Evolutionary conservation across 2,329 filamentous ascomycete species (phyloP), one percentile per base, ranked within the genome.

Genomic region (Didymella keratinophila): DNA sequence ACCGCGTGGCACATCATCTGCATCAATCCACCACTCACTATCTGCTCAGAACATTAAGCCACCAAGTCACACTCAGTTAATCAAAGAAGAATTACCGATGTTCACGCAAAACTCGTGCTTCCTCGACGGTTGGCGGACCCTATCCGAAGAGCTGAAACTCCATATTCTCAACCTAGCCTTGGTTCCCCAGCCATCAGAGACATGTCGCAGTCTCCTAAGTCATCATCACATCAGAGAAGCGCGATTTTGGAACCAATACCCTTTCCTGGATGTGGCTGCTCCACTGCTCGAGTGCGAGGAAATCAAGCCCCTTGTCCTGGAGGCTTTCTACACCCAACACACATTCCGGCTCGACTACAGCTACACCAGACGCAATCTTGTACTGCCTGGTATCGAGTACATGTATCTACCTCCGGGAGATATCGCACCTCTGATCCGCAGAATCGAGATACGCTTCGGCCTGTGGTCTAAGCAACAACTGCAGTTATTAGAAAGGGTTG

Each of bases 261-360:
- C n/a, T 8, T 43, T 52, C 14, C 18, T 14, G 2, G 25, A 9
- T 2, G 3, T 43, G 11, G 12, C 42, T n/a, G 10, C n/a, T 11
- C 49, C 49, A 25, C 14, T 52, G 9, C 37, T 44, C 11, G 12
- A 27, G 8, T 43, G 37, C 7, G 4, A 18, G 3, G 49, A 52
- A 9, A 34, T 52, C 12, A 51, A 51, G 8, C 10, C 20, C 4
- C n/a, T 51, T 0, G 48, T 51, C 11, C 5, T 43, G 1, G 39
- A 52, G 6, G 41, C 28, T n/a, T 52, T 52, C 28, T 52, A 37
- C 41, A 44, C 27, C 9, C 39, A 36, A 8, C 36, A 37, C 20
- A 32, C n/a, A 8, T 52, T 52, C 39, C 4, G 36, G 8, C 28
- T 52, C 11, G 28, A 43, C 11, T 51, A 32, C 12, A 7, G 8